Percentiles rank a stretch among this genome's conserved stretches.
These are phyloP conservation scores for Stylonectria norvegica DNA, from an alignment of 2,329 filamentous ascomycete species.

Conservation along the genomic window DNA sequence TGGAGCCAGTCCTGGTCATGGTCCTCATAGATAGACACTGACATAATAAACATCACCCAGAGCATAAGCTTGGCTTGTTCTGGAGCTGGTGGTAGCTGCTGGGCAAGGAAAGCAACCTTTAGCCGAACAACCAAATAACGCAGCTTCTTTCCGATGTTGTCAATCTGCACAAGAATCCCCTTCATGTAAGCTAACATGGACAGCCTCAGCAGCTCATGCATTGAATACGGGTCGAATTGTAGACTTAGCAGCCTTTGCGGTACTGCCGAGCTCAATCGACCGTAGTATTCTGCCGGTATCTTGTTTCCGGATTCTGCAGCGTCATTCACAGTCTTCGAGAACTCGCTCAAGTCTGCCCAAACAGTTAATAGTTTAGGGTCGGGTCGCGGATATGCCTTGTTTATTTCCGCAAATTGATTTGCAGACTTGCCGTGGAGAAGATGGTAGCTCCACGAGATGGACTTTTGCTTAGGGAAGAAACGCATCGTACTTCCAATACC, in stretches of 20 bases:
- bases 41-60: conserved; percentile 9
- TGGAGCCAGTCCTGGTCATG: conserved; percentile 9
- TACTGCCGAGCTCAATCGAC: conserved; percentile 17
- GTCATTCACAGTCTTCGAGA: conserved; percentile 20
- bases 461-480: conserved; percentile 7
- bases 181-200: conserved; percentile 26
- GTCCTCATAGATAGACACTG: conserved; percentile 11
- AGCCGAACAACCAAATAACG: background rate
- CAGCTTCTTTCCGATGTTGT: conserved; percentile 9
- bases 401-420: conserved; percentile 7
- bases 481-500: conserved; percentile 5
- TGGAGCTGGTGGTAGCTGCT: conserved; percentile 1
- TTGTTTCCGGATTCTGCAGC: conserved; percentile 16
- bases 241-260: conserved; percentile 22
- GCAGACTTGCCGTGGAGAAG: conserved; percentile 4
- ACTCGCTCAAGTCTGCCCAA: conserved; percentile 23
- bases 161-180: conserved; percentile 13
- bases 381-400: conserved; percentile 3
- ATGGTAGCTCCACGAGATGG: conserved; percentile 11
- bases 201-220: conserved; percentile 12
- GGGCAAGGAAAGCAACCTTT: conserved; percentile 1
- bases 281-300: conserved; percentile 16
- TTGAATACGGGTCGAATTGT: conserved; percentile 9
- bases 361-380: conserved; percentile 20
- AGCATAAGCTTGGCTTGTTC: conserved; percentile 3